Evolutionary conservation across 116 monocot genomes (phyloP).

Genomic region (Zostera marina): DNA sequence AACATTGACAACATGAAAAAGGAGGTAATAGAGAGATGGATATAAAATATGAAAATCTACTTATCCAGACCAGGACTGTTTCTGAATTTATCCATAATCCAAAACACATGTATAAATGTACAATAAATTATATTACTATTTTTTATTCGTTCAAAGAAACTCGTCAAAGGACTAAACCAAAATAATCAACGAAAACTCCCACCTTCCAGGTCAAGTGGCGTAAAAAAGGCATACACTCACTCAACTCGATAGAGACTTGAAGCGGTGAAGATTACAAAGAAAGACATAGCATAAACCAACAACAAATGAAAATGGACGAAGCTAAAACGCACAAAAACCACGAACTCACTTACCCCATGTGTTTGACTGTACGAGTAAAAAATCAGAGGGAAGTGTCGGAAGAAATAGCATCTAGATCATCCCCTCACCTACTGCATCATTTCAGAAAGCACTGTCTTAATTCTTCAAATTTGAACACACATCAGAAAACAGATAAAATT

Average conservation of each 20-base stretch:
- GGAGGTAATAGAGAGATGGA: too few relatives aligned
- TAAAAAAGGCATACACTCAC: not conserved
- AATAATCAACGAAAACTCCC: not conserved
- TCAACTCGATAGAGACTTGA: not conserved
- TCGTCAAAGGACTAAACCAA: not conserved
- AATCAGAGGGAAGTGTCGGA: constrained; percentile 10
- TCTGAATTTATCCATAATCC: not conserved
- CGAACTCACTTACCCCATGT: constrained; percentile 36
- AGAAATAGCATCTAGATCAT: too few relatives aligned
- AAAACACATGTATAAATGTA: not conserved
- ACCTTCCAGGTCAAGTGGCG: not conserved
- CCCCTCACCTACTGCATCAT: too few relatives aligned
- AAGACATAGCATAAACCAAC: not conserved
- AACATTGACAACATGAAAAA: not conserved
- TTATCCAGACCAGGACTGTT: not conserved
- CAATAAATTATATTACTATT: not conserved
- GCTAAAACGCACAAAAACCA: not conserved
- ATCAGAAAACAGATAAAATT: not conserved
- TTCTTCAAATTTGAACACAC: too few relatives aligned
- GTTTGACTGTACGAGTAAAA: constrained; percentile 23
- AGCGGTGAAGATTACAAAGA: constrained; percentile 5
- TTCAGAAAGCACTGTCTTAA: too few relatives aligned
- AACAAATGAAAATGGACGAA: not conserved
- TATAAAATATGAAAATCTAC: not conserved
- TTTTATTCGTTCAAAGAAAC: not conserved